These are phyloP conservation scores for Phytopythium kandeliae DNA, from an alignment of 352 stramenopile genomes.

Conservation along the genomic window DNA sequence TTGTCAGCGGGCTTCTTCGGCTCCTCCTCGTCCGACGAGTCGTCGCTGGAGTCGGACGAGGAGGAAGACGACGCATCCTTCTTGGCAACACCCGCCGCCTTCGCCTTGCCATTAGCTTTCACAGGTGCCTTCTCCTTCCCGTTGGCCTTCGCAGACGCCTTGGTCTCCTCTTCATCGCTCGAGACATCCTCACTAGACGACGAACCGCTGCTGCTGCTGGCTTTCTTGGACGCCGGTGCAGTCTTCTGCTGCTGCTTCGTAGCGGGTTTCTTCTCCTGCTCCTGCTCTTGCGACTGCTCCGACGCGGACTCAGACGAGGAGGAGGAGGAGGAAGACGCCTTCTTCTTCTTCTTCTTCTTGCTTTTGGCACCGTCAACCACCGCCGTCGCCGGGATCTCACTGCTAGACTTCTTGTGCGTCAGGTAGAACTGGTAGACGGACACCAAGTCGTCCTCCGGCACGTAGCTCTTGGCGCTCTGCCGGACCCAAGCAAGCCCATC, in stretches of 20 bases:
- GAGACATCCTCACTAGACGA: background rate
- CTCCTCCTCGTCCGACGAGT: constrained; percentile 37
- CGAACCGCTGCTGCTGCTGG: constrained; percentile 7
- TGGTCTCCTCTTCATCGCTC: constrained; percentile 5
- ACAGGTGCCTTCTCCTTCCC: too few relatives aligned
- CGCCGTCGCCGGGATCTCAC: constrained; percentile 39
- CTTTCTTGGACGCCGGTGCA: background rate
- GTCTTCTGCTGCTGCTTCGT: constrained; percentile 16
- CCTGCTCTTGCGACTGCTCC: constrained; percentile 20
- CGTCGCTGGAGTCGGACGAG: constrained; percentile 17
- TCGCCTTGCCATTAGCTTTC: constrained; percentile 9
- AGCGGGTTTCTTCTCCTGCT: constrained; percentile 21
- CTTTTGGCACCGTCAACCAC: constrained; percentile 50
- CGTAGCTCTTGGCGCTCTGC: constrained; percentile 44
- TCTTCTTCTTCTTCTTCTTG: constrained; percentile 31
- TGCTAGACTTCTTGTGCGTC: constrained; percentile 30
- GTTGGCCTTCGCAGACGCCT: constrained; percentile 11
- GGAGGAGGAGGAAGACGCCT: constrained; percentile 25
- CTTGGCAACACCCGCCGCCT: constrained; percentile 7
- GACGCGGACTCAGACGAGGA: constrained; percentile 31
- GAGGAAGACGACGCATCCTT: constrained; percentile 25
- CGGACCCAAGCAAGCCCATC: background rate
- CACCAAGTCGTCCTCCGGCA: constrained; percentile 62
- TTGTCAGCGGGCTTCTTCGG: constrained; percentile 20
- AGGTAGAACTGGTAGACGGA: constrained; percentile 72